A percentile compares a stretch with the other conserved stretches of the same genome.
Conservation (phyloP, 371 early-diverging fungal species). For the Rhizopus delemar region DNA sequence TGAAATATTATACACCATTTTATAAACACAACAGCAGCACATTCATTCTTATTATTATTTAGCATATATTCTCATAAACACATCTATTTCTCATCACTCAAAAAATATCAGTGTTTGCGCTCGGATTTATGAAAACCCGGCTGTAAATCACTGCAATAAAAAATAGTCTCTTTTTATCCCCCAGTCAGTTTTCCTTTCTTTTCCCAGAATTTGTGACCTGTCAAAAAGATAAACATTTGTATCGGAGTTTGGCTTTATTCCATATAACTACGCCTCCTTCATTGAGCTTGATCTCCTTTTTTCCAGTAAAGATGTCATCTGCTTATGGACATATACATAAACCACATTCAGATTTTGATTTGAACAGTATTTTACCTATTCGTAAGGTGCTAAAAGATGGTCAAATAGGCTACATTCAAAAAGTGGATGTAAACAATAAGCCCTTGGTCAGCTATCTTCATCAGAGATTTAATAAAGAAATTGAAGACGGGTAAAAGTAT, state of each 20-base stretch:
- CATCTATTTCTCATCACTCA: neutral
- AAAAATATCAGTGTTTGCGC: too few relatives aligned
- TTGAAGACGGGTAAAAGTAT: slow-evolving; percentile 54
- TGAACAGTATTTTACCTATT: slow-evolving; percentile 50
- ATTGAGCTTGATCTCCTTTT: slow-evolving; percentile 3
- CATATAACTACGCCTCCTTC: neutral
- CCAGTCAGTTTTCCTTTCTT: too few relatives aligned
- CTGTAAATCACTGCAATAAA: too few relatives aligned
- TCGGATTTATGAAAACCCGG: too few relatives aligned
- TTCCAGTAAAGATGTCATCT: slow-evolving; percentile 51
- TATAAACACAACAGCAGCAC: slow-evolving; percentile 6
- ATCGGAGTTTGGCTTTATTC: neutral
- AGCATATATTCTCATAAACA: neutral
- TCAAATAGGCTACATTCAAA: slow-evolving; percentile 28
- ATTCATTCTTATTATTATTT: neutral
- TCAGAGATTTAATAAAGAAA: slow-evolving; percentile 64
- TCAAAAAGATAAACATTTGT: neutral
- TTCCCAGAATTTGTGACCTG: too few relatives aligned
- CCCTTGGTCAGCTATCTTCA: slow-evolving; percentile 51
- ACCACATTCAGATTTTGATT: slow-evolving; percentile 26
- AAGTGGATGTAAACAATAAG: slow-evolving; percentile 29
- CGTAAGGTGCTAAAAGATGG: slow-evolving; percentile 39
- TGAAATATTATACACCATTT: slow-evolving; percentile 11
- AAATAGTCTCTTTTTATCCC: too few relatives aligned
- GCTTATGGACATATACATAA: slow-evolving; percentile 65